Base-by-base conservation (phyloP, 148 eudicot genomes). In the Chenopodium suecicum region DNA sequence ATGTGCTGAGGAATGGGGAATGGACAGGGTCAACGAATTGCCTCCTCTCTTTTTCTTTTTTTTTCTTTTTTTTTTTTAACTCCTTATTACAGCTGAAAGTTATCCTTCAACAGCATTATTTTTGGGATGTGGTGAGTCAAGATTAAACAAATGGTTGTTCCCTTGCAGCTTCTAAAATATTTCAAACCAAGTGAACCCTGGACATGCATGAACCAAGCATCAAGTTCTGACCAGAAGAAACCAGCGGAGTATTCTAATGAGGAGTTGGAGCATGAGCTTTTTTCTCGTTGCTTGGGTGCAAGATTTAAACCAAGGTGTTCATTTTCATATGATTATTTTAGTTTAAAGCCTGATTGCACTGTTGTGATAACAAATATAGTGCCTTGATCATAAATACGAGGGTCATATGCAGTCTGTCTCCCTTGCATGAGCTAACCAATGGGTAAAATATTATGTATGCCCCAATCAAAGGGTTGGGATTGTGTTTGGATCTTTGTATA, bases 241-340 rank as follows among this genome's bases (percentile, higher is more conserved):
- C 97, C 91, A 14, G 73, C 63, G 1, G 89, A 87, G 3, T 78
- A 86, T 58, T 75, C 90, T 8, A 72, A 44, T 72, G 85, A 87
- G 52, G 85, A 86, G 74, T 71, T 89, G 81, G 94, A 92, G 82
- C 79, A 73, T 44, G 85, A 88, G 64, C 89, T 91, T 60, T 87
- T 88, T 75, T 65, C 75, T n/a, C 65, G 47, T 31, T 90, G 88
- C 72, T 71, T 87, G 68, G 76, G 74, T 34, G 77, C 91, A 4
- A 82, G 87, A 68, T 86, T 84, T 65, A 85, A 83, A 34, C 86
- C 78, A 72, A 87, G 89, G 97, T 92, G 81, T 68, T 5, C 41
- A 64, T 64, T 65, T 64, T 1, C 6, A 19, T 4, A 7, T 65
- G 19, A 22, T 23, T 76, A 76, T 17, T 20, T 63, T 8, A 47